These are phyloP conservation scores for Rubus idaeus DNA, from an alignment of 306 rosid genomes.

Conservation along the genomic window DNA sequence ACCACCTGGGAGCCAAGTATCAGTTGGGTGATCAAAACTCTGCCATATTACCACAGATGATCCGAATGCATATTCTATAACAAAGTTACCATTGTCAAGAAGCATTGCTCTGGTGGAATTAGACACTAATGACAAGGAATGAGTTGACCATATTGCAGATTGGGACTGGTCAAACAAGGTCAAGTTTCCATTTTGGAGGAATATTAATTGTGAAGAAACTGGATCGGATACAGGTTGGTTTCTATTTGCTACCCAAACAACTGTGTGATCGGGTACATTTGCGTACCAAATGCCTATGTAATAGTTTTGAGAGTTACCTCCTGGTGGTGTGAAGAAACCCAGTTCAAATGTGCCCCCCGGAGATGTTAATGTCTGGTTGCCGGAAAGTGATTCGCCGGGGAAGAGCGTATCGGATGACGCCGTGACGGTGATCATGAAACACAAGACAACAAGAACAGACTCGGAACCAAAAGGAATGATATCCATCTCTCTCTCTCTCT, in stretches of 20 bases:
- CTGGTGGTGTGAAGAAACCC: slow-evolving; percentile 25
- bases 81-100: slow-evolving; percentile 33
- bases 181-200: slow-evolving; percentile 23
- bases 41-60: slow-evolving; percentile 29
- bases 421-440: not conserved
- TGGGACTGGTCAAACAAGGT: slow-evolving; percentile 4
- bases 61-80: slow-evolving; percentile 14
- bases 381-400: slow-evolving; percentile 23
- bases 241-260: slow-evolving; percentile 46
- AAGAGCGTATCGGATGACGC: slow-evolving; percentile 14
- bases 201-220: slow-evolving; percentile 17
- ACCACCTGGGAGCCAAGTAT: slow-evolving; percentile 41
- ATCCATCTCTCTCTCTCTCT: not conserved
- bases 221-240: slow-evolving; percentile 37
- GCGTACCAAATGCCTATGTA: slow-evolving; percentile 47
- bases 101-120: slow-evolving; percentile 21
- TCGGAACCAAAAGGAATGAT: not conserved
- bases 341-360: slow-evolving; percentile 18
- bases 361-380: slow-evolving; percentile 24
- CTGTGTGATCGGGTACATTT: slow-evolving; percentile 7
- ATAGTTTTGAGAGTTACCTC: slow-evolving; percentile 2
- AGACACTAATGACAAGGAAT: not conserved
- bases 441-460: not conserved
- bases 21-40: slow-evolving; percentile 48
- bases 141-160: slow-evolving; percentile 30